Evolutionary conservation across 371 early-diverging fungal species (phyloP).

Genomic region (Dichotomocladium elegans): DNA sequence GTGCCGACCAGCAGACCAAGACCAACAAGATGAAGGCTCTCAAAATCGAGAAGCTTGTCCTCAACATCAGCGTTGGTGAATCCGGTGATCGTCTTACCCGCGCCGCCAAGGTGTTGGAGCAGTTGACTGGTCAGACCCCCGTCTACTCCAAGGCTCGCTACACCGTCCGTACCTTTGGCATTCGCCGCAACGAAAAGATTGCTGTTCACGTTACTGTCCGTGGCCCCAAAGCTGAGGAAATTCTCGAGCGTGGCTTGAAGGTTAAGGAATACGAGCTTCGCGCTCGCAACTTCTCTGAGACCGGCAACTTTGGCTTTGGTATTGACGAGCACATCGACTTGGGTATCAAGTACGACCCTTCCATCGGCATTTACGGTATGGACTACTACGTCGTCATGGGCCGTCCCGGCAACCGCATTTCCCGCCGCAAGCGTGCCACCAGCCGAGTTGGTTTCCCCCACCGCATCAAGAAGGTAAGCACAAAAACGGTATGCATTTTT

Average conservation of each 20-base stretch:
- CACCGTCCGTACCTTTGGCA: conserved; percentile 99
- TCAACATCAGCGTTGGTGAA: conserved; percentile 98
- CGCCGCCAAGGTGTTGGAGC: conserved; percentile 99
- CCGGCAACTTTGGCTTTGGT: conserved; percentile 99
- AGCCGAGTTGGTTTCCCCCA: conserved; percentile 91
- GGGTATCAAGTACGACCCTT: conserved; percentile 99
- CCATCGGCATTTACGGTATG: conserved; percentile 98
- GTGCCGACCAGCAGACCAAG: conserved; percentile 1
- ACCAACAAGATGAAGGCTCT: conserved; percentile 23
- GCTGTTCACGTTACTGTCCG: conserved; percentile 98
- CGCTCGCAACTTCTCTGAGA: conserved; percentile 93
- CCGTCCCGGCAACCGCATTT: conserved; percentile 96
- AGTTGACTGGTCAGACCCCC: conserved; percentile 99
- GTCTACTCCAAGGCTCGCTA: conserved; percentile 99
- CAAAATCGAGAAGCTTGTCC: conserved; percentile 95
- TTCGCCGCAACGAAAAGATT: conserved; percentile 99
- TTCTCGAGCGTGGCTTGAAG: conserved; percentile 98
- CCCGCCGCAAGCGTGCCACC: conserved; percentile 91
- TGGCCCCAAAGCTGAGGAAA: conserved; percentile 83
- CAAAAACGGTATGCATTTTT: no score
- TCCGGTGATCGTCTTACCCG: conserved; percentile 99
- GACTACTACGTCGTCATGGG: conserved; percentile 98
- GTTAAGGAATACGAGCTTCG: conserved; percentile 99
- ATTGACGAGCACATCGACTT: conserved; percentile 99
- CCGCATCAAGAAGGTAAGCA: conserved; percentile 77